Percentiles rank a stretch among this genome's conserved stretches.
These are phyloP conservation scores for Trichoderma oligosporum DNA, from an alignment of 2,329 filamentous ascomycete genomes.

Conservation along the genomic window DNA sequence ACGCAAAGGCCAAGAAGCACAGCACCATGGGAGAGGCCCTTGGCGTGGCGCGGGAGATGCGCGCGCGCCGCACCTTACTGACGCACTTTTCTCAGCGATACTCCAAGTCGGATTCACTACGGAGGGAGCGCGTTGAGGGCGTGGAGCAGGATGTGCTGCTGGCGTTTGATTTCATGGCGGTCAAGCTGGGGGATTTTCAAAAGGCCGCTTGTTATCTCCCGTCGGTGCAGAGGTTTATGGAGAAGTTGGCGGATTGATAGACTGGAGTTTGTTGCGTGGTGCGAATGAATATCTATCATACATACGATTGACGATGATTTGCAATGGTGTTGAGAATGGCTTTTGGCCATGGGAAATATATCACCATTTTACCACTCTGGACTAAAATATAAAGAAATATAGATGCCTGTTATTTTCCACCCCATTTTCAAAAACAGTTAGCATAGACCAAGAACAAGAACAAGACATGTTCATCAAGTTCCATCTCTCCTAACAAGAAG, in stretches of 20 bases:
- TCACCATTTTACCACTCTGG: too few relatives aligned
- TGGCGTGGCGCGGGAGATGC: constrained; percentile 70
- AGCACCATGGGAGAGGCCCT: constrained; percentile 85
- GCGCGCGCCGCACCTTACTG: constrained; percentile 72
- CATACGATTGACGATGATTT: too few relatives aligned
- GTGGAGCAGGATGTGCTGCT: constrained; percentile 53
- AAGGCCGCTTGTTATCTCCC: constrained; percentile 61
- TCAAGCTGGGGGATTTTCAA: constrained; percentile 66
- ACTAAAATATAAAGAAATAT: too few relatives aligned
- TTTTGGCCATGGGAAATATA: too few relatives aligned
- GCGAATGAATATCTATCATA: too few relatives aligned
- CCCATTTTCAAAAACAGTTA: too few relatives aligned
- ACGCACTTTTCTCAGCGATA: constrained; percentile 97
- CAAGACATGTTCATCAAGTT: too few relatives aligned
- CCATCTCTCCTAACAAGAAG: too few relatives aligned
- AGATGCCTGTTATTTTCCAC: too few relatives aligned
- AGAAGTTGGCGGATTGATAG: constrained; percentile 31
- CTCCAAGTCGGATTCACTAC: constrained; percentile 54
- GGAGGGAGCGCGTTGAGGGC: constrained; percentile 33
- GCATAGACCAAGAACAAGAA: too few relatives aligned
- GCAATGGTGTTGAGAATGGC: too few relatives aligned
- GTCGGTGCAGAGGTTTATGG: constrained; percentile 52
- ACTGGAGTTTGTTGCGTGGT: too few relatives aligned
- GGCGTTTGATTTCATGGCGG: constrained; percentile 75
- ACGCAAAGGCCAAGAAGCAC: constrained; percentile 86